A percentile compares a stretch with the other conserved stretches of the same genome.
Conservation (phyloP, 768 basidiomycete genomes). For the Russula foetens region DNA sequence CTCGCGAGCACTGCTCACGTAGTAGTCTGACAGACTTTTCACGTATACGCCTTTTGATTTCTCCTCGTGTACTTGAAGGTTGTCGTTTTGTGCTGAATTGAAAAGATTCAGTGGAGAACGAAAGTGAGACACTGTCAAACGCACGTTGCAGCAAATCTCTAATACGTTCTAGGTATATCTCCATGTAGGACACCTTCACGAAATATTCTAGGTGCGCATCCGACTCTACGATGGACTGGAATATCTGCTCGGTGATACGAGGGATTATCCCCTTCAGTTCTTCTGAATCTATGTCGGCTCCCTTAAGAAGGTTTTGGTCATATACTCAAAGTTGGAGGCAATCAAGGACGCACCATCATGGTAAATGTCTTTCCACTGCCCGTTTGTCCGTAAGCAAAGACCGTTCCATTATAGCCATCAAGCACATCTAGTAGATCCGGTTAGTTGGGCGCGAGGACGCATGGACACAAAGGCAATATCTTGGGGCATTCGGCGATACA, state of each 20-base stretch:
- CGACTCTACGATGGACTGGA: slow-evolving; percentile 93
- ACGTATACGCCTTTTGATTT: slow-evolving; percentile 97
- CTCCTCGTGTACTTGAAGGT: slow-evolving; percentile 97
- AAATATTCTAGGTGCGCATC: slow-evolving; percentile 95
- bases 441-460: slow-evolving; percentile 2
- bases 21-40: slow-evolving; percentile 95
- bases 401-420: slow-evolving; percentile 96
- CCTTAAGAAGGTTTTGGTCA: slow-evolving; percentile 39
- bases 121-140: slow-evolving; percentile 29
- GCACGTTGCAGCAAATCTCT: slow-evolving; percentile 91
- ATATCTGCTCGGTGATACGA: slow-evolving; percentile 97
- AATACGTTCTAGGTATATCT: slow-evolving; percentile 96
- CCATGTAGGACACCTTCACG: slow-evolving; percentile 99
- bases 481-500: not conserved
- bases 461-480: not conserved
- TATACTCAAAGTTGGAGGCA: not conserved
- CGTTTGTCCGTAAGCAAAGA: slow-evolving; percentile 84
- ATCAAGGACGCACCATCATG: slow-evolving; percentile 73
- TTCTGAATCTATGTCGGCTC: slow-evolving; percentile 92
- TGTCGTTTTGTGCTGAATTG: slow-evolving; percentile 83
- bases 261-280: slow-evolving; percentile 95
- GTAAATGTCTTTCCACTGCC: slow-evolving; percentile 92
- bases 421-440: slow-evolving; percentile 69
- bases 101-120: not conserved
- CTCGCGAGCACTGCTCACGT: slow-evolving; percentile 90